Percentiles rank a stretch among this genome's conserved stretches.
These are phyloP conservation scores for Xanthoconium separans DNA, from an alignment of 1,284 basidiomycete genomes.

Conservation along the genomic window DNA sequence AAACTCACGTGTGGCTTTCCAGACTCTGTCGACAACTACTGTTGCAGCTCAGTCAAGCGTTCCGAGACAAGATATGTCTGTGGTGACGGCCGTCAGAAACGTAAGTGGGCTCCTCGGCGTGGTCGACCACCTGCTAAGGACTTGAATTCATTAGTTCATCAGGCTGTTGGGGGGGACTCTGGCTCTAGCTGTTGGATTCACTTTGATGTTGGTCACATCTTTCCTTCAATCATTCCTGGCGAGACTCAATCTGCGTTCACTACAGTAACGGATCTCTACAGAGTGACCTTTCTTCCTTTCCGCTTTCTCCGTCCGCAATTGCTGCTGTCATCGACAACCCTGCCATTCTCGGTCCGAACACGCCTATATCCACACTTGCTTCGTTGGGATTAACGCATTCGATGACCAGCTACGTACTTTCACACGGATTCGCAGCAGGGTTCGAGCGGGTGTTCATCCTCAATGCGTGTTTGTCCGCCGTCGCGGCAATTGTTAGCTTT, in stretches of 20 bases:
- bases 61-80: conserved; percentile 62
- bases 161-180: conserved; percentile 65
- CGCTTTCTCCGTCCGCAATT: conserved; percentile 38
- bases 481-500: conserved; percentile 50
- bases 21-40: conserved; percentile 64
- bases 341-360: conserved; percentile 39
- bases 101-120: conserved; percentile 33
- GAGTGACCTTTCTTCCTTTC: conserved; percentile 38
- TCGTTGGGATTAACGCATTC: conserved; percentile 37
- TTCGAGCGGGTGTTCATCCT: conserved; percentile 59
- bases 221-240: neutral
- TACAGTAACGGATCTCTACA: conserved; percentile 56
- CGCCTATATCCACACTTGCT: conserved; percentile 24
- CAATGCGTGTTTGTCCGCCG: conserved; percentile 46
- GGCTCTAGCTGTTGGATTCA: conserved; percentile 58
- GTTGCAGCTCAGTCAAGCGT: conserved; percentile 73
- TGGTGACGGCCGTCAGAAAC: conserved; percentile 69
- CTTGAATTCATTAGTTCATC: conserved; percentile 46
- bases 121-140: conserved; percentile 1
- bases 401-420: conserved; percentile 44
- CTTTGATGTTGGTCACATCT: conserved; percentile 45
- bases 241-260: neutral
- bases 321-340: conserved; percentile 49
- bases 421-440: conserved; percentile 52
- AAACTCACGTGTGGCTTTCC: conserved; percentile 1